Base-by-base conservation (phyloP, 768 basidiomycete species). In the Boletus rubescentipes region DNA sequence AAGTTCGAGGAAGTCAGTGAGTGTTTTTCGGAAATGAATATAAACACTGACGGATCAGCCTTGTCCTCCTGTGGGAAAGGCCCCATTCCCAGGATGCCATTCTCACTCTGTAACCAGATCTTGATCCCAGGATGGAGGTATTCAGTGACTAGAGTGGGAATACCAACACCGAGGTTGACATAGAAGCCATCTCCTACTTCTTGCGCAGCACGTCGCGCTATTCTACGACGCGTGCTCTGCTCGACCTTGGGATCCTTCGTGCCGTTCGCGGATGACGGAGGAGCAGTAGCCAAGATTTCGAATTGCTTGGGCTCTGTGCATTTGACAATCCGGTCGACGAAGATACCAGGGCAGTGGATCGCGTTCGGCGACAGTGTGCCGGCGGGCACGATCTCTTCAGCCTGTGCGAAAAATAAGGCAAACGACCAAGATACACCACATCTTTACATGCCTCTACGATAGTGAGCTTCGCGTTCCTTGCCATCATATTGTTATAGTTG, bases 81-180 rank as follows among this genome's bases (percentile, higher is more conserved):
- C 1, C 87, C 88, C 89, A 87, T 89, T 43, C 91, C 91, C 50
- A 93, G 71, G 54, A 93, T 88, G 29, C 91, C 91, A 58, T 93
- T 93, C 76, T 93, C 90, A 67, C 88, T 91, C 67, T 93, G 91
- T 63, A 92, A 63, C 88, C 87, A 91, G 29, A 93, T 90, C 43
- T 78, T 79, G 21, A 91, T 82, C 44, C 79, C 85, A 46, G 81
- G 77, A 48, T 78, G 81, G 37, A 92, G 70, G 68, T 86, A 82
- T 62, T 89, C 88, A 2, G 89, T 87, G 37, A 91, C 87, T 10
- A 93, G 79, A 9, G 90, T 92, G 16, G 91, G 91, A 81, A 93
- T 93, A n/a, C 91, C 91, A 63, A 92, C 90, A 31, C 91, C 91
- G 45, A 93, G 73, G 62, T 93, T 93, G 57, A 92, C 90, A 57